Percentiles rank a stretch among this genome's conserved stretches.
Conservation (phyloP, 129 eudicot genomes). For the Oenanthe sinensis region DNA sequence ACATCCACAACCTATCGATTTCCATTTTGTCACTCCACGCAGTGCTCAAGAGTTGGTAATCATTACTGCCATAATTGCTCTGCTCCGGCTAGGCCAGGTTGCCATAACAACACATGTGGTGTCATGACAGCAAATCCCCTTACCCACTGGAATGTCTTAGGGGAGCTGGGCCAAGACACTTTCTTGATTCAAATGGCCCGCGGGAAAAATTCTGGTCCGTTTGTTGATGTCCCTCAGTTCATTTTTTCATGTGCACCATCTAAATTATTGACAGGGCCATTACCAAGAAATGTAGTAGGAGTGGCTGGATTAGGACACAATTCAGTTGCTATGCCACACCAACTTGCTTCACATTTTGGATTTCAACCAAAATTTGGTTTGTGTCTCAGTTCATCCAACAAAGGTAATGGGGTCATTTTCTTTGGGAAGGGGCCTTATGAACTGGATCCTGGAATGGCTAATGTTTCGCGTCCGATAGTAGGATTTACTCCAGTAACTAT, state of each 20-base stretch:
- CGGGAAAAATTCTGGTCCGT: slow-evolving; percentile 9
- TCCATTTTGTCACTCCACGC: slow-evolving; percentile 41
- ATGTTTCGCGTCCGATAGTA: background rate
- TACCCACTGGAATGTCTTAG: slow-evolving; percentile 14
- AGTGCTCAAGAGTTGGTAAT: slow-evolving; percentile 18
- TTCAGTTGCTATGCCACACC: slow-evolving; percentile 28
- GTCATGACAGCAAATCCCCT: slow-evolving; percentile 28
- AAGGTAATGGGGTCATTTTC: slow-evolving; percentile 26
- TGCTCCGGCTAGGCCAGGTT: slow-evolving; percentile 24
- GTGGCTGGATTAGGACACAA: slow-evolving; percentile 32
- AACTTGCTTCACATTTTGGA: slow-evolving; percentile 38
- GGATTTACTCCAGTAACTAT: slow-evolving; percentile 31
- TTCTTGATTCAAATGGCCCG: slow-evolving; percentile 18
- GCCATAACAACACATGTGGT: slow-evolving; percentile 49
- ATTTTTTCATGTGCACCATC: slow-evolving; percentile 43
- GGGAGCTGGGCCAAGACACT: slow-evolving; percentile 40
- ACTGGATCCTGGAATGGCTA: slow-evolving; percentile 14
- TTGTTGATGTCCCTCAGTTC: slow-evolving; percentile 17
- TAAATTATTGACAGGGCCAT: slow-evolving; percentile 18
- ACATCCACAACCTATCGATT: slow-evolving; percentile 25
- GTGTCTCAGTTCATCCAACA: slow-evolving; percentile 24
- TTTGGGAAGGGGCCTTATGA: slow-evolving; percentile 29
- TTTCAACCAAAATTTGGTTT: slow-evolving; percentile 26
- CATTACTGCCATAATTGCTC: slow-evolving; percentile 32
- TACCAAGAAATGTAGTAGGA: slow-evolving; percentile 33